Percentiles rank a stretch among this genome's conserved stretches.
These are phyloP conservation scores for Drosera spatulata DNA, from an alignment of 179 eudicot species.

Conservation along the genomic window DNA sequence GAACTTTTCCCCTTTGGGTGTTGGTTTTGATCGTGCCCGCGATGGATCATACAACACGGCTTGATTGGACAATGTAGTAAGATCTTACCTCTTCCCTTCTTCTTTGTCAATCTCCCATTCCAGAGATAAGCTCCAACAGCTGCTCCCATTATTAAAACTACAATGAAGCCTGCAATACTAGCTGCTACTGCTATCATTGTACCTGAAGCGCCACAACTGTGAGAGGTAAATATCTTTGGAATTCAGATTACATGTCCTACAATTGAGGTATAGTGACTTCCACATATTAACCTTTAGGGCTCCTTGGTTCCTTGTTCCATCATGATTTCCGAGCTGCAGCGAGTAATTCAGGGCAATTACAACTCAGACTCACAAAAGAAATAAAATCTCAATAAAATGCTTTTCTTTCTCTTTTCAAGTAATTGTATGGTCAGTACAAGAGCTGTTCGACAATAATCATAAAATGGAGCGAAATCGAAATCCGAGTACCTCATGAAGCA, in stretches of 20 bases:
- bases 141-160: conserved; percentile 31
- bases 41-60: too few relatives aligned
- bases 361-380: not conserved
- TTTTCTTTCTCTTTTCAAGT: too few relatives aligned
- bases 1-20: too few relatives aligned
- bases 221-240: not conserved
- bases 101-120: conserved; percentile 11
- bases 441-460: too few relatives aligned
- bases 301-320: conserved; percentile 26
- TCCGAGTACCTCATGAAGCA: conserved; percentile 49
- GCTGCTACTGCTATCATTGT: conserved; percentile 22
- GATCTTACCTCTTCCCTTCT: conserved; percentile 21
- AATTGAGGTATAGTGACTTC: too few relatives aligned
- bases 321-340: conserved; percentile 85
- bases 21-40: too few relatives aligned
- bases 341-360: not conserved
- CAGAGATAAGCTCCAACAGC: conserved; percentile 15
- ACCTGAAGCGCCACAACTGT: conserved; percentile 19
- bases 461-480: conserved; percentile 16
- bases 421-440: too few relatives aligned
- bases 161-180: conserved; percentile 12
- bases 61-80: not conserved
- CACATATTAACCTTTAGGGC: not conserved
- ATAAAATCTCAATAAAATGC: not conserved
- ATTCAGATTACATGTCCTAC: too few relatives aligned